Base-by-base conservation (phyloP, 495 filamentous ascomycete genomes). In the Annulohypoxylon stygium region DNA sequence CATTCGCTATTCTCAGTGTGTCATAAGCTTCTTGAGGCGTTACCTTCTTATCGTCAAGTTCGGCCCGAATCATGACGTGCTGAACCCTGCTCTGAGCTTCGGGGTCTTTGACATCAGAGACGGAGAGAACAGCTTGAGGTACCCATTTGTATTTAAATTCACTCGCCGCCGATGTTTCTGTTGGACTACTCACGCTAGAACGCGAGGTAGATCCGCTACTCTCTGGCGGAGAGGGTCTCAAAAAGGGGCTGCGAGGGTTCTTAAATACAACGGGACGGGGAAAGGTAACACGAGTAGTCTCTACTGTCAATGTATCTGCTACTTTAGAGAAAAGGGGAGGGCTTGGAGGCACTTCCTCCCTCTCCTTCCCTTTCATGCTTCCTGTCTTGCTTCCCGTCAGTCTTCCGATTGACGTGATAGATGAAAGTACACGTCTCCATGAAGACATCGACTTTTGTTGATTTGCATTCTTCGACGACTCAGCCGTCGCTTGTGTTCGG, bases 21-120 rank as follows among this genome's bases (percentile, higher is more conserved):
- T 67, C 65, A 12, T 67, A 67, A 26, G 65, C 33, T 33, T 60
- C 55, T 36, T 67, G 65, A 1, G 16, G 45, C 1, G 33, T 41
- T 23, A 67, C 18, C 23, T 39, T 47, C 9, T 33, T 50, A 3
- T 57, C 34, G 8, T 67, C 54, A 8, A 67, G 54, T 18, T 25
- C 45, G 3, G 41, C 51, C 1, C 65, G 65, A 5, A 12, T 53
- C 0, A 67, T 61, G 16, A 67, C 20, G 33, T 60, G 34, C 5
- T 67, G 8, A 5, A 61, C 45, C 3, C 45, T 50, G 12, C 55
- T 53, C n/a, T 67, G 36, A 11, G 54, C 34, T n/a, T 67, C 65
- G 14, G 12, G 43, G 14, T 67, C 45, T 16, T 30, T 18, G 18
- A 67, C 30, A 16, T 51, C 33, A 1, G 26, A 9, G 9, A 59